A percentile compares a stretch with the other conserved stretches of the same genome.
Evolutionary conservation across 2,329 filamentous ascomycete species (phyloP).

Genomic region (Penicillium sp.): DNA sequence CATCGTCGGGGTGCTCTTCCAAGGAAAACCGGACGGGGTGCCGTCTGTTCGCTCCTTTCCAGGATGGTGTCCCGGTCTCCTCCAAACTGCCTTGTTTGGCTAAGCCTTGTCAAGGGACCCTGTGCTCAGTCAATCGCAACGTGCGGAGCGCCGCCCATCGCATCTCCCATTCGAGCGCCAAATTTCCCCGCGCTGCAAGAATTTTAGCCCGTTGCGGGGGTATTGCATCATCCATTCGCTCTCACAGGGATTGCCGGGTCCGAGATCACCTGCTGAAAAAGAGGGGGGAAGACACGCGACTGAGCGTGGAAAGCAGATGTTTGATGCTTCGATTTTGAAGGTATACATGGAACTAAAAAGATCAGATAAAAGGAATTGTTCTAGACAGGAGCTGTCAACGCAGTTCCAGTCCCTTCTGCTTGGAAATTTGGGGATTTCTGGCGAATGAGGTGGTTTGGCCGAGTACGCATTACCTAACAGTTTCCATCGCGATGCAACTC

Average conservation of each 20-base stretch:
- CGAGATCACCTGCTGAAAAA: constrained; percentile 10
- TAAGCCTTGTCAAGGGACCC: constrained; percentile 15
- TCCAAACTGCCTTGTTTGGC: constrained; percentile 20
- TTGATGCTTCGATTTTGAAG: neutral
- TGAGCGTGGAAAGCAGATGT: neutral
- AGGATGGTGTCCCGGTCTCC: constrained; percentile 16
- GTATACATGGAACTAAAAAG: constrained; percentile 8
- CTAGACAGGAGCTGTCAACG: constrained; percentile 26
- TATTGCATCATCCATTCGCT: constrained; percentile 24
- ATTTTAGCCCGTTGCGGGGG: constrained; percentile 32
- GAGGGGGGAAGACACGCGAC: neutral
- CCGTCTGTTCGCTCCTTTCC: neutral
- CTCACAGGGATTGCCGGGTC: constrained; percentile 7
- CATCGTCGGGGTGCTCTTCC: neutral
- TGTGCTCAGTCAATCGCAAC: neutral
- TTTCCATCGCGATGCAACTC: constrained; percentile 24
- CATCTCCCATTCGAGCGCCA: constrained; percentile 3
- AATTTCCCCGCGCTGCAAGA: constrained; percentile 35
- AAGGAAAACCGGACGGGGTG: constrained; percentile 4
- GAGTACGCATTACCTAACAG: constrained; percentile 41
- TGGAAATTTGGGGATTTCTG: constrained; percentile 10
- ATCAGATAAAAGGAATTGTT: constrained; percentile 16
- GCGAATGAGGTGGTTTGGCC: constrained; percentile 32
- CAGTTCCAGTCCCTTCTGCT: constrained; percentile 12
- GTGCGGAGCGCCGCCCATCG: constrained; percentile 4